Base-by-base conservation (phyloP, 495 filamentous ascomycete genomes). In the Bathelium albidoporum region DNA sequence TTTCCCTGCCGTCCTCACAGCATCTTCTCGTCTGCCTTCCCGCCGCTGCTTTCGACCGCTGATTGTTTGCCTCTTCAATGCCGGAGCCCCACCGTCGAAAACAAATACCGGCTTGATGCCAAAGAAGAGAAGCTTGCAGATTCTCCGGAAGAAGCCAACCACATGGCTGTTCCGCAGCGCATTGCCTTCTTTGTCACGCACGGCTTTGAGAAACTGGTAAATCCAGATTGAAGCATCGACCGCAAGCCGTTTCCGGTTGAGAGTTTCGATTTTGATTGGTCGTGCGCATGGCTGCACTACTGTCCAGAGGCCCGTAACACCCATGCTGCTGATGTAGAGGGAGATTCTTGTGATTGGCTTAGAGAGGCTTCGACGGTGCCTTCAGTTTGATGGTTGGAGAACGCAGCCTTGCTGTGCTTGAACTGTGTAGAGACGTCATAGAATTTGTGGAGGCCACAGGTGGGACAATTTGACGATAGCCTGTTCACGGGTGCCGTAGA, bases 201-300 rank as follows among this genome's bases (percentile, higher is more conserved):
- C 95, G 20, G 94, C 94, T 77, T 98, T 98, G 65, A 98, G 83
- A 72, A 98, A 98, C 73, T 98, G 94, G 78, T 98, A 98, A 64
- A 98, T 97, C 94, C 94, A 98, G 70, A 97, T 98, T 2, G 91
- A 96, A 60, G 95, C 94, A 75, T 98, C 94, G 73, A 98, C 89
- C 32, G 94, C 94, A 64, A 98, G 85, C 26, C 94, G 90, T 73
- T 95, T 96, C 64, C 87, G 87, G 73, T 96, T 96, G 59, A 98
- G 86, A 1, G 94, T 95, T 72, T 95, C 90, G 68, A 98, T 88
- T 75, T 95, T 95, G 64, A 94, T 91, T 20, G 88, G 88, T 26
- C 88, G 85, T 29, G 93, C 94, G 70, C 88, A 95, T 34, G 94
- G 94, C 73, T 95, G 88, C 64, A 96, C 79, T 58, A 98, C 88